Evolutionary conservation across 257 asterid genomes (phyloP).

Genomic region (Fraxinus cuspidata): DNA sequence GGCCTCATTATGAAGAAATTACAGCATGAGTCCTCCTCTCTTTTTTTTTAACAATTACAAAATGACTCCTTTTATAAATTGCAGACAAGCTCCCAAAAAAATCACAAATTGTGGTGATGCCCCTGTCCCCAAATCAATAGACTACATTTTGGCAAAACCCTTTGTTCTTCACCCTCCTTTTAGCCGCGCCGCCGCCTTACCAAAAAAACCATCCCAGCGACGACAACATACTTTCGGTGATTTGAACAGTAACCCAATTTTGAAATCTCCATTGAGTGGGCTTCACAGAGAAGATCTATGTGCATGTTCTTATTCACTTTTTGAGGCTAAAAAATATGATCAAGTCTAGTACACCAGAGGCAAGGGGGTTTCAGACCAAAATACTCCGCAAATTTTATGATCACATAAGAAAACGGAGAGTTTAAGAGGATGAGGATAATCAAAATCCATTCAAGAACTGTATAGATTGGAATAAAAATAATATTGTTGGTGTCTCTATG

Average conservation of each 20-base stretch:
- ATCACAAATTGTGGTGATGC: no score
- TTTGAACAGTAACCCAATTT: conserved; percentile 59
- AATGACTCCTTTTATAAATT: no score
- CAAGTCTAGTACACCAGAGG: conserved; percentile 77
- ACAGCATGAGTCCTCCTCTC: no score
- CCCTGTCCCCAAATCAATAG: no score
- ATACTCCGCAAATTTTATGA: conserved; percentile 68
- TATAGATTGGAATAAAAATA: conserved; percentile 68
- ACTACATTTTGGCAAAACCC: no score
- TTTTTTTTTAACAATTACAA: no score
- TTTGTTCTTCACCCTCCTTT: no score
- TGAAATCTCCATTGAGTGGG: conserved; percentile 70
- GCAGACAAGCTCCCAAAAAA: no score
- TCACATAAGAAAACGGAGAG: conserved; percentile 75
- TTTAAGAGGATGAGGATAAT: conserved; percentile 69
- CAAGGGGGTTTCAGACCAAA: conserved; percentile 89
- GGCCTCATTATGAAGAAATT: no score
- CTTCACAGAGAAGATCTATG: conserved; percentile 76
- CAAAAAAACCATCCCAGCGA: no score
- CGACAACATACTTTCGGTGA: conserved; percentile 63
- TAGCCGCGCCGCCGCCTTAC: no score
- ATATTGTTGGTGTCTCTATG: conserved; percentile 71
- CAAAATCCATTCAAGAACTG: conserved; percentile 83
- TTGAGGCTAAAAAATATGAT: conserved; percentile 55
- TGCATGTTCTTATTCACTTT: conserved; percentile 39